A percentile compares a stretch with the other conserved stretches of the same genome.
These are phyloP conservation scores for Carex parvula DNA, from an alignment of 176 grass and related monocot genomes.

Conservation along the genomic window DNA sequence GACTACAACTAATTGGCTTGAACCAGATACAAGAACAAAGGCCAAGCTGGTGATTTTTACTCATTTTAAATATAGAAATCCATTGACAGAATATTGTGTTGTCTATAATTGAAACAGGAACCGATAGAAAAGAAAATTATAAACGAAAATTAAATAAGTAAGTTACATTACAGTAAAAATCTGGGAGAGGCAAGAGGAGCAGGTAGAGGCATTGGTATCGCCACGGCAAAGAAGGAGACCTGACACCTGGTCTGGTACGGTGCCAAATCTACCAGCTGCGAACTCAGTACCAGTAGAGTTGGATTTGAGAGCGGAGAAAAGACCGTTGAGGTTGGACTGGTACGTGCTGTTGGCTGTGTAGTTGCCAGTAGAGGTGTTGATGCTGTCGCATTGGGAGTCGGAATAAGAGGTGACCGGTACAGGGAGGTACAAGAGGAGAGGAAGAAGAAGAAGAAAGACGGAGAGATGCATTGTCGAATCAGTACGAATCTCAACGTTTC, in stretches of 20 bases:
- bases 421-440: neutral
- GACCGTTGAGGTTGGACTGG: slow-evolving; percentile 21
- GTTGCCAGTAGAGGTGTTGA: neutral
- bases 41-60: neutral
- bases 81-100: neutral
- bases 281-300: slow-evolving; percentile 25
- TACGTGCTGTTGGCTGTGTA: slow-evolving; percentile 36
- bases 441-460: neutral
- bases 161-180: neutral
- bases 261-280: slow-evolving; percentile 29
- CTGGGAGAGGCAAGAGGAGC: slow-evolving; percentile 24
- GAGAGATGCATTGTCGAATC: neutral
- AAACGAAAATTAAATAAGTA: neutral
- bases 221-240: slow-evolving; percentile 52
- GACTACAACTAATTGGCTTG: neutral
- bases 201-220: slow-evolving; percentile 27
- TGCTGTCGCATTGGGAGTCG: neutral
- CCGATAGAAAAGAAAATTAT: neutral
- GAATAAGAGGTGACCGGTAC: neutral
- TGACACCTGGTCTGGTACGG: slow-evolving; percentile 25
- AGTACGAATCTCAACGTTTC: neutral
- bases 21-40: neutral
- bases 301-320: neutral
- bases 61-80: neutral
- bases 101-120: neutral